phyloP scores from a whole-genome alignment of 306 rosid genomes.

The Psophocarpus tetragonolobus region DNA sequence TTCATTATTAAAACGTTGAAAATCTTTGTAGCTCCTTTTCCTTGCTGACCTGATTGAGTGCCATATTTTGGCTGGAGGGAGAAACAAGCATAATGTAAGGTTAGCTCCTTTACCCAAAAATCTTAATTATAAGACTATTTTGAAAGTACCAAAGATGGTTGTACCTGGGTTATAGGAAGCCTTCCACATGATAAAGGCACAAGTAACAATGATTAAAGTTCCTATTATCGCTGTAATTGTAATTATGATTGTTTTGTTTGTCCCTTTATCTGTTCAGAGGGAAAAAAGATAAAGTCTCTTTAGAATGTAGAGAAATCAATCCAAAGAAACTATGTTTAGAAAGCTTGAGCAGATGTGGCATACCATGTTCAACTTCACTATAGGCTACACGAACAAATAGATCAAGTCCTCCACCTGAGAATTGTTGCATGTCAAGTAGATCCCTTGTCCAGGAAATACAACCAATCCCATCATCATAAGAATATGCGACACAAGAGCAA shows the following conservation, averaged over 20 bases:
- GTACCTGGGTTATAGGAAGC: not conserved
- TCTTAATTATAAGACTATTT: not conserved
- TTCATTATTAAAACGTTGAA: not conserved
- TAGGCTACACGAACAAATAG: constrained; percentile 24
- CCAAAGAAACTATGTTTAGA: not conserved
- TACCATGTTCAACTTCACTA: not conserved
- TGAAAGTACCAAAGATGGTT: not conserved
- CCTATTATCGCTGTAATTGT: not conserved
- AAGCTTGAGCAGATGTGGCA: not conserved
- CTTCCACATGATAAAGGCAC: constrained; percentile 15
- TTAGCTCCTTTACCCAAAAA: not conserved
- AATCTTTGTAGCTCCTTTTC: not conserved
- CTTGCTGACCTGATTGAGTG: not conserved
- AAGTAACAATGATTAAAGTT: not conserved
- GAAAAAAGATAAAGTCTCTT: not conserved
- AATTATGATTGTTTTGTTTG: not conserved
- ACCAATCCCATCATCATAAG: not conserved
- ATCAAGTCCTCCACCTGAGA: constrained; percentile 8
- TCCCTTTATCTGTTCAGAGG: not conserved
- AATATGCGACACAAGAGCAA: not conserved
- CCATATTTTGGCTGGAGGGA: not conserved
- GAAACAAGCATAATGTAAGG: not conserved
- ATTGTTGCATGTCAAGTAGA: constrained; percentile 22
- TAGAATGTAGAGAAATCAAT: not conserved
- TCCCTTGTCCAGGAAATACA: too few species aligned